Evolutionary conservation across 2,329 filamentous ascomycete species (phyloP).

Genomic region (Colletotrichum lentis): DNA sequence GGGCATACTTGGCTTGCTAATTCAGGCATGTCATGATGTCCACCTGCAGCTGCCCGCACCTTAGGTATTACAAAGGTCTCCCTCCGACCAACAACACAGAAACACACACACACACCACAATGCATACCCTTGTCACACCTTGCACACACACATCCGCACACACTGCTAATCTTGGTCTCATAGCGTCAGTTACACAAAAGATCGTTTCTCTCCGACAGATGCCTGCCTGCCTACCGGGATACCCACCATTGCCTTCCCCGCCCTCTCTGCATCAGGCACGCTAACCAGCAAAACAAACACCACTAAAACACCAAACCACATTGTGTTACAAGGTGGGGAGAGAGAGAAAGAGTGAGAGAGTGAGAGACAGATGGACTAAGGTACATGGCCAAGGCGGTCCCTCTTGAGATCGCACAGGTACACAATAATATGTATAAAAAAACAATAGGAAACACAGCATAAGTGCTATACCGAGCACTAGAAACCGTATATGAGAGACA

Average conservation of each 20-base stretch:
- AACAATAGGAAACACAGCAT: too few species aligned
- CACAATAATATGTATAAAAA: too few species aligned
- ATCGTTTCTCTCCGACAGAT: slow-evolving; percentile 14
- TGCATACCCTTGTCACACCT: neutral
- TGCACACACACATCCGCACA: slow-evolving; percentile 5
- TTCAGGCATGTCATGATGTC: too few species aligned
- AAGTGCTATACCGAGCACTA: too few species aligned
- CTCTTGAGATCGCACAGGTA: too few species aligned
- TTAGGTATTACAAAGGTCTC: too few species aligned
- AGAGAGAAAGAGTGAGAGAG: neutral
- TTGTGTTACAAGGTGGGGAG: neutral
- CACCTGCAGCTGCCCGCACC: too few species aligned
- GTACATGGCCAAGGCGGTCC: too few species aligned
- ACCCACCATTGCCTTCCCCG: neutral
- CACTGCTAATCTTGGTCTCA: neutral
- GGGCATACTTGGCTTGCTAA: too few species aligned
- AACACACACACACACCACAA: neutral
- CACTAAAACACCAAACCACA: neutral
- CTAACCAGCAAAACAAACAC: neutral
- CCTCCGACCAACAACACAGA: neutral
- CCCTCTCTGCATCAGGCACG: neutral
- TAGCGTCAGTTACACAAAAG: slow-evolving; percentile 34
- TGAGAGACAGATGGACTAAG: too few species aligned
- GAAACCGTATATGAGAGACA: too few species aligned
- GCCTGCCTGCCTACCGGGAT: neutral